Base-by-base conservation (phyloP, 805 yeast species). In the Candida suzukii region DNA sequence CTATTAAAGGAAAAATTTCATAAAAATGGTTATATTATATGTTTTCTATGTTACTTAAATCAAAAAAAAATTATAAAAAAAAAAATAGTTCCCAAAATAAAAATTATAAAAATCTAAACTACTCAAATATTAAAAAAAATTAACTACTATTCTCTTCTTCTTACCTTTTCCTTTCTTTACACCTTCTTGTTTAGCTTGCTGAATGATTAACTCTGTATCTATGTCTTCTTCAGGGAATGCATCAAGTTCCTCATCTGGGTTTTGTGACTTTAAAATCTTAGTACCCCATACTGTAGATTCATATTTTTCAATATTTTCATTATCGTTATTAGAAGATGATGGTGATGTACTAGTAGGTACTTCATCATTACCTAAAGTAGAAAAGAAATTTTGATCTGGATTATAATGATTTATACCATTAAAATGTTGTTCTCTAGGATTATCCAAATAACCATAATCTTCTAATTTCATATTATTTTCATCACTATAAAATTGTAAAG, bases 261-360 rank as follows among this genome's bases (percentile, higher is more conserved):
- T 66, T 24, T 60, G 61, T 46, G 63, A 44, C 17, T 61, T 71
- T 4, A 71, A 73, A 2, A 78, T 74, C 40, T 62, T 67, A 1
- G 93, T 84, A 0, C 95, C 95, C 95, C 95, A 85, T 3, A 85
- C 78, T 0, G 93, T 80, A 1, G 76, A 53, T 24, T 37, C 32
- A 26, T 27, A 37, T 7, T n/a, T n/a, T n/a, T n/a, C n/a, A n/a
- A n/a, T n/a, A n/a, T n/a, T n/a, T n/a, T n/a, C n/a, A n/a, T n/a
- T n/a, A n/a, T n/a, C n/a, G n/a, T n/a, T n/a, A n/a, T n/a, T n/a
- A n/a, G n/a, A n/a, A n/a, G n/a, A n/a, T n/a, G n/a, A n/a, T n/a
- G n/a, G n/a, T n/a, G n/a, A n/a, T n/a, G n/a, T 30, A 12, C 16
- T 11, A 8, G 10, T 12, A n/a, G 12, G 10, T 30, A 12, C n/a